A percentile compares a stretch with the other conserved stretches of the same genome.
phyloP scores from a whole-genome alignment of 441 rosid species.

The Syzygium syzygioides region DNA sequence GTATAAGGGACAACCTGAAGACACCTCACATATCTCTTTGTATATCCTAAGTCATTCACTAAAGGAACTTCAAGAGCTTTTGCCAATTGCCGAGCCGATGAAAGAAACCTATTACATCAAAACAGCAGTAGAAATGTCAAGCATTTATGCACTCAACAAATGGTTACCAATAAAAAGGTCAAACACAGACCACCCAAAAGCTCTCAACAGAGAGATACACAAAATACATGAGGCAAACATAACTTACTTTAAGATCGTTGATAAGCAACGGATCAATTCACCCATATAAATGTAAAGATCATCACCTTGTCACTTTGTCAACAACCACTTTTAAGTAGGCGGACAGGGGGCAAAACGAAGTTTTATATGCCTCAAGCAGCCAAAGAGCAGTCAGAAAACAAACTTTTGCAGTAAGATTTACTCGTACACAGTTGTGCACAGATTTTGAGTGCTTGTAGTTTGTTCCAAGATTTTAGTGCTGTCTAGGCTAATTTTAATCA shows the following conservation, averaged over 20 bases:
- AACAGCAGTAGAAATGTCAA: not conserved
- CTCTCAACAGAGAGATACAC: not conserved
- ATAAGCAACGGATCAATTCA: not conserved
- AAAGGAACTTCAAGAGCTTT: slow-evolving; percentile 43
- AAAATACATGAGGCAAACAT: not conserved
- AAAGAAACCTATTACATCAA: slow-evolving; percentile 25
- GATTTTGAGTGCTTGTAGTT: not conserved
- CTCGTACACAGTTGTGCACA: not conserved
- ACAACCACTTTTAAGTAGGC: not conserved
- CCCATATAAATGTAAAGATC: not conserved
- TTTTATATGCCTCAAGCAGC: not conserved
- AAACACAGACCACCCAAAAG: not conserved
- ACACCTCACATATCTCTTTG: slow-evolving; percentile 35
- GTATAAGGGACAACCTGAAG: slow-evolving; percentile 23
- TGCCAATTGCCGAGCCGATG: slow-evolving; percentile 38
- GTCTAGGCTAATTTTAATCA: not conserved
- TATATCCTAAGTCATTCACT: slow-evolving; percentile 41
- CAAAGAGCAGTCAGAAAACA: not conserved
- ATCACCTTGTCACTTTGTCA: not conserved
- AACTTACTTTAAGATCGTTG: not conserved
- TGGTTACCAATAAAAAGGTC: not conserved
- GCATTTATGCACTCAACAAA: not conserved
- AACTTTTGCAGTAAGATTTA: not conserved
- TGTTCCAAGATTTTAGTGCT: not conserved
- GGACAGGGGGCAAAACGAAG: not conserved